Evolutionary conservation across 2,329 filamentous ascomycete genomes (phyloP).

Genomic region (Coleophoma cylindrospora): DNA sequence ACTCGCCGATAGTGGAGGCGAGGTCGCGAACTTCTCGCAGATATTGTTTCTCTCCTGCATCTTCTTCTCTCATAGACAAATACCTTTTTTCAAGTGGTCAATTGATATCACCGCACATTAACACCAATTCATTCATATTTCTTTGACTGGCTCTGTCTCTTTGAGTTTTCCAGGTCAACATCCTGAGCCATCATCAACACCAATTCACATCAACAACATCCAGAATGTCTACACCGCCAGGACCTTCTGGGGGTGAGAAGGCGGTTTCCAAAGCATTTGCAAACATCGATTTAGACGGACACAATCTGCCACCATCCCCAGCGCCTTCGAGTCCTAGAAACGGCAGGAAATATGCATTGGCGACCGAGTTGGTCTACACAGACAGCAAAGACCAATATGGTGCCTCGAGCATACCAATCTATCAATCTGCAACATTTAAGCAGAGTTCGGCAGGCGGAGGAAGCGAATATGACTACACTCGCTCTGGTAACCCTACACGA

Average conservation of each 20-base stretch:
- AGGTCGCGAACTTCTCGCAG: background rate
- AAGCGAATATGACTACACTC: conserved; percentile 94
- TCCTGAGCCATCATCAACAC: too few species aligned
- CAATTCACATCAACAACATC: background rate
- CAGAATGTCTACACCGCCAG: conserved; percentile 28
- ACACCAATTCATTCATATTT: background rate
- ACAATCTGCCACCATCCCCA: conserved; percentile 84
- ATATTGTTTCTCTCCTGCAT: background rate
- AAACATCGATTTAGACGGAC: conserved; percentile 73
- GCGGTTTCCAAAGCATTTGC: conserved; percentile 20
- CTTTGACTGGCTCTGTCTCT: too few species aligned
- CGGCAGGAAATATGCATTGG: conserved; percentile 85
- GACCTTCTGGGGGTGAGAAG: conserved; percentile 14
- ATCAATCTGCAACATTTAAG: conserved; percentile 98
- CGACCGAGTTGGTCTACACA: conserved; percentile 94
- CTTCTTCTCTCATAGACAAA: too few species aligned
- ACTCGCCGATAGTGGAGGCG: background rate
- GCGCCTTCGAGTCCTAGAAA: conserved; percentile 86
- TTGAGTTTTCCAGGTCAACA: too few species aligned
- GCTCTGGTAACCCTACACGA: conserved; percentile 92
- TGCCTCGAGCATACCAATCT: conserved; percentile 92
- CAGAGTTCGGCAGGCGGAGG: conserved; percentile 76
- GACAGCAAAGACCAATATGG: conserved; percentile 97
- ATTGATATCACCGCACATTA: conserved; percentile 9
- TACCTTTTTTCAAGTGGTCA: background rate